These are phyloP conservation scores for Cyclotella kingstonii DNA, from an alignment of 108 stramenopile species.

Conservation along the genomic window DNA sequence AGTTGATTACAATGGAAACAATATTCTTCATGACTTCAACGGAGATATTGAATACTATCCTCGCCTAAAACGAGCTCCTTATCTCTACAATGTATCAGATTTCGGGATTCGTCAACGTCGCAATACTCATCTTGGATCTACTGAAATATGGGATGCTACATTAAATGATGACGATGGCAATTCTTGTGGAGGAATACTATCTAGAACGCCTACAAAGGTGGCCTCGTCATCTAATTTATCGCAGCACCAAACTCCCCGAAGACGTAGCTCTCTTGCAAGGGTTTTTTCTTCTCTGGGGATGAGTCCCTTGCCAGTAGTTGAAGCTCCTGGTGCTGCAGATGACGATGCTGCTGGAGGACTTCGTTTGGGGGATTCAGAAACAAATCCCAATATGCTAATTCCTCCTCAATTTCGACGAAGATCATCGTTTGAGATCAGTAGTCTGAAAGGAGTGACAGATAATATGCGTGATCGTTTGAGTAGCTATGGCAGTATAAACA, in stretches of 20 bases:
- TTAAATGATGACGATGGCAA: conserved; percentile 7
- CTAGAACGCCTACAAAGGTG: neutral
- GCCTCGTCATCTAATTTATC: conserved; percentile 4
- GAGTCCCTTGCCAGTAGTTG: conserved; percentile 9
- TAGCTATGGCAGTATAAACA: neutral
- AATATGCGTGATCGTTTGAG: conserved; percentile 9
- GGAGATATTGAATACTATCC: conserved; percentile 41
- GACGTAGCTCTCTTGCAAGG: conserved; percentile 29
- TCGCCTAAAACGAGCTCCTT: conserved; percentile 40
- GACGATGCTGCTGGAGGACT: neutral
- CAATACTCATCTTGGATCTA: neutral
- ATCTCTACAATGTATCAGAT: conserved; percentile 36
- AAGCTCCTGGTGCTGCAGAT: neutral
- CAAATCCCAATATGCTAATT: conserved; percentile 5
- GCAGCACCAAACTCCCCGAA: conserved; percentile 2
- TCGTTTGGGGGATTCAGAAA: neutral
- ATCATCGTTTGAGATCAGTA: conserved; percentile 4
- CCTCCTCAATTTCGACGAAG: conserved; percentile 24
- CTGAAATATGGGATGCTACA: neutral
- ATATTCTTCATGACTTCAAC: neutral
- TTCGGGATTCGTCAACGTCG: conserved; percentile 9
- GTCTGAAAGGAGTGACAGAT: neutral
- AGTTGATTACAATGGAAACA: neutral
- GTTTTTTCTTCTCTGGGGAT: conserved; percentile 41
- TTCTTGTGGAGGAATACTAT: neutral